Conservation (phyloP, 805 yeast genomes). For the Trichomonascus vanleenenianus region DNA sequence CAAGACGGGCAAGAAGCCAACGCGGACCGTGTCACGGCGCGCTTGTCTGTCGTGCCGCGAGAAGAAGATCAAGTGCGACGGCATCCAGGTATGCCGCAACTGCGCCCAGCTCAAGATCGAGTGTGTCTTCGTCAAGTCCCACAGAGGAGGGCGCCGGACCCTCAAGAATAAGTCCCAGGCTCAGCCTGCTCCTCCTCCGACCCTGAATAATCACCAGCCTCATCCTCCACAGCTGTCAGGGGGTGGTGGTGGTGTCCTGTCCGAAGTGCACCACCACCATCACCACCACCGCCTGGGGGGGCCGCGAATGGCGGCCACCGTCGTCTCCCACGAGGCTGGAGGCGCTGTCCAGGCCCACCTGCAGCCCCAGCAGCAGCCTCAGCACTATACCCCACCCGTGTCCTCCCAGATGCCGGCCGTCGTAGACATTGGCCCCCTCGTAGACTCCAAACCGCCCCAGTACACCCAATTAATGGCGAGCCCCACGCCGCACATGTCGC, state of each 20-base stretch:
- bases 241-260: too few relatives aligned
- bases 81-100: conserved; percentile 30
- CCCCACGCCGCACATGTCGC: background rate
- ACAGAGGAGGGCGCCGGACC: conserved; percentile 6
- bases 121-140: conserved; percentile 6
- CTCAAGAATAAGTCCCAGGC: background rate
- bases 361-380: too few relatives aligned
- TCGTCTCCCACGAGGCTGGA: background rate
- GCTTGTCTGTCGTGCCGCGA: conserved; percentile 85
- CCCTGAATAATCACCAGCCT: background rate
- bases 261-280: background rate
- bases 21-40: conserved; percentile 30
- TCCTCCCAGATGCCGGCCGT: background rate
- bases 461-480: background rate
- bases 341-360: too few relatives aligned
- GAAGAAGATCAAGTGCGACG: conserved; percentile 67
- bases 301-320: background rate
- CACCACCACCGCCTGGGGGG: background rate
- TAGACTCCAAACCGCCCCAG: background rate
- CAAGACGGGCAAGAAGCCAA: conserved; percentile 1
- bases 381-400: background rate
- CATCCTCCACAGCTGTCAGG: too few relatives aligned
- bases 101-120: conserved; percentile 6
- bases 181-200: background rate
- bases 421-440: too few relatives aligned